Conservation (phyloP, 805 yeast genomes). For the Zygotorulaspora florentina region DNA sequence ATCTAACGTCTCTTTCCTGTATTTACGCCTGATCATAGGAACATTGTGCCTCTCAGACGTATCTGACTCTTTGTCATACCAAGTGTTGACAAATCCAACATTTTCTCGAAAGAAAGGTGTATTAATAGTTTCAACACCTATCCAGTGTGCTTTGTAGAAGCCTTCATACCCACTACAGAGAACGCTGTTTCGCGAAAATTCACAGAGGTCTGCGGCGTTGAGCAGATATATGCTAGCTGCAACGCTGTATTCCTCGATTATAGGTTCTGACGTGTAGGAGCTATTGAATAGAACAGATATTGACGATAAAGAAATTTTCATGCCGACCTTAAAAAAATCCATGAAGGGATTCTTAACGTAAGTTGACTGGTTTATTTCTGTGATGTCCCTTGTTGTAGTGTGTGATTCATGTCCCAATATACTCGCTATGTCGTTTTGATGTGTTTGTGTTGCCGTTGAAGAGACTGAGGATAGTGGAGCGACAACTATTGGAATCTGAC, state of each 20-base stretch:
- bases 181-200: conserved; percentile 30
- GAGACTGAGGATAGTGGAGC: conserved; percentile 33
- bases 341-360: conserved; percentile 31
- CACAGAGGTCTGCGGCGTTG: conserved; percentile 34
- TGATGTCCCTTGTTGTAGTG: conserved; percentile 23
- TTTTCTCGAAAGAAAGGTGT: conserved; percentile 16
- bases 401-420: conserved; percentile 2
- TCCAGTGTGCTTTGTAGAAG: conserved; percentile 34
- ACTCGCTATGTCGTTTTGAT: conserved; percentile 5
- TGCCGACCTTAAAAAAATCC: conserved; percentile 29
- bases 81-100: conserved; percentile 25
- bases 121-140: conserved; percentile 21
- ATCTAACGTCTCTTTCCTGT: conserved; percentile 25
- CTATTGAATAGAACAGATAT: conserved; percentile 30
- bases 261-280: conserved; percentile 33
- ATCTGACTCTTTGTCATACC: conserved; percentile 30
- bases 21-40: conserved; percentile 28
- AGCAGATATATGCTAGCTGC: conserved; percentile 35
- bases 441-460: conserved; percentile 2
- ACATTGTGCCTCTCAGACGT: conserved; percentile 33
- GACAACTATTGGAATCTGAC: conserved; percentile 30
- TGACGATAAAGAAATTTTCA: conserved; percentile 27
- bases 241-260: conserved; percentile 35
- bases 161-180: conserved; percentile 31
- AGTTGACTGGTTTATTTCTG: conserved; percentile 16